phyloP scores from a whole-genome alignment of 768 basidiomycete species.

The Cystofilobasidium capitatum region DNA sequence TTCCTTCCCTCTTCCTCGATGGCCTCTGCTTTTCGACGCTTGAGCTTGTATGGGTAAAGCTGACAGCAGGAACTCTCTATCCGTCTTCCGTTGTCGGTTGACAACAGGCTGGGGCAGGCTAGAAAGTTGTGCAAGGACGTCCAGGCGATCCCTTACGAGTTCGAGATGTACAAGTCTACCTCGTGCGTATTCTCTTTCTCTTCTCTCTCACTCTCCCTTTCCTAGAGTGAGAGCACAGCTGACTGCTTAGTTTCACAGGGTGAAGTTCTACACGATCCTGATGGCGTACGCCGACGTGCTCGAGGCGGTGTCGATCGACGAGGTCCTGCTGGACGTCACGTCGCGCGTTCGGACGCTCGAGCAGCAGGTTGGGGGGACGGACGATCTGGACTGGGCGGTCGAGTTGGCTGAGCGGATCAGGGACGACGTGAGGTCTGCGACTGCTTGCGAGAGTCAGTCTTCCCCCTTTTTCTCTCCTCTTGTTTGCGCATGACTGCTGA shows the following conservation, averaged over 20 bases:
- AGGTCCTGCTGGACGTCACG: conserved; percentile 84
- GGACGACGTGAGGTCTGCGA: conserved; percentile 61
- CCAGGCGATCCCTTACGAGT: conserved; percentile 82
- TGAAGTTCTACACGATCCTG: conserved; percentile 84
- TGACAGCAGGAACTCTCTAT: neutral
- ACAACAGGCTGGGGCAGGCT: conserved; percentile 62
- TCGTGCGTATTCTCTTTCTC: neutral
- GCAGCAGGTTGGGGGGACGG: neutral
- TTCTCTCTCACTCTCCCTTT: neutral
- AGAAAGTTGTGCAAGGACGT: conserved; percentile 63
- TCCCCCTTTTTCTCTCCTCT: conserved; percentile 1
- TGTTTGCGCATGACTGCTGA: conserved; percentile 14
- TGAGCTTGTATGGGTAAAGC: neutral
- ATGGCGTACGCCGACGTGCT: conserved; percentile 72
- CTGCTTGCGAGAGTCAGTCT: conserved; percentile 68
- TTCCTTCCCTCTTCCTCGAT: neutral
- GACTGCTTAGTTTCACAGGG: conserved; percentile 59
- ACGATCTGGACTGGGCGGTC: conserved; percentile 52
- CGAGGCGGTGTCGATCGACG: conserved; percentile 92
- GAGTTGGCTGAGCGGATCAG: conserved; percentile 75
- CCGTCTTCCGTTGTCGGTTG: neutral
- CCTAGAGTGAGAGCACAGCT: neutral
- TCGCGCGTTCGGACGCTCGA: conserved; percentile 34
- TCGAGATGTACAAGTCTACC: conserved; percentile 54
- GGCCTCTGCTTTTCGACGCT: neutral